Evolutionary conservation across 768 basidiomycete genomes (phyloP).

Genomic region (Tricholoma hemisulphureum): DNA sequence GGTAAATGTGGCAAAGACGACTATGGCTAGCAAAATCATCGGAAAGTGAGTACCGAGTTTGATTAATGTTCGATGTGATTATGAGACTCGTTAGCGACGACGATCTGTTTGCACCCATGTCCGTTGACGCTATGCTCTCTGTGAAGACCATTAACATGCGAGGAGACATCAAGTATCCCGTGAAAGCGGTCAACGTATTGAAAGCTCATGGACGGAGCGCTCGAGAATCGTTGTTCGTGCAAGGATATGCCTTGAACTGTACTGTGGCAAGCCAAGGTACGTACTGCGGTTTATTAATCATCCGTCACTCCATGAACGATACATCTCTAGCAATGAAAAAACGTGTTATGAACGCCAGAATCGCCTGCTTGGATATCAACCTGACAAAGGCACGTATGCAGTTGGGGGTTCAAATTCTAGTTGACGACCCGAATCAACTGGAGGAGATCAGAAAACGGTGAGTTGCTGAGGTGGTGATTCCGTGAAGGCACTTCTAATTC

Average conservation of each 20-base stretch:
- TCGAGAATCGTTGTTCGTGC: conserved; percentile 90
- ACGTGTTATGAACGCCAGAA: conserved; percentile 88
- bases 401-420: conserved; percentile 93
- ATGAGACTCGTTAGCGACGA: conserved; percentile 66
- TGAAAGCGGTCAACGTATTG: conserved; percentile 97
- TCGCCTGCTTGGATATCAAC: conserved; percentile 98
- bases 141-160: conserved; percentile 92
- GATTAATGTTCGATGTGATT: neutral
- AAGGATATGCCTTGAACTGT: conserved; percentile 97
- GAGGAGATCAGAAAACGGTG: conserved; percentile 95
- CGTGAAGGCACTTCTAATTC: neutral
- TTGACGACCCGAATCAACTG: conserved; percentile 93
- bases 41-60: conserved; percentile 66
- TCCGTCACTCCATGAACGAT: neutral
- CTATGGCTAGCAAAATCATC: conserved; percentile 98
- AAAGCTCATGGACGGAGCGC: conserved; percentile 98
- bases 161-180: conserved; percentile 97
- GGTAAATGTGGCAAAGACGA: conserved; percentile 96
- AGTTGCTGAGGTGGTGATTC: conserved; percentile 16
- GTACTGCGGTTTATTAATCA: conserved; percentile 14
- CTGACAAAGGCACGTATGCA: conserved; percentile 97
- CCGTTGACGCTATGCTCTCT: conserved; percentile 97
- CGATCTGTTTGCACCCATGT: conserved; percentile 97
- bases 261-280: conserved; percentile 97
- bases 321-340: conserved; percentile 87